Conservation (phyloP, 176 grass and related monocot genomes). For the Carex kokanica region DNA sequence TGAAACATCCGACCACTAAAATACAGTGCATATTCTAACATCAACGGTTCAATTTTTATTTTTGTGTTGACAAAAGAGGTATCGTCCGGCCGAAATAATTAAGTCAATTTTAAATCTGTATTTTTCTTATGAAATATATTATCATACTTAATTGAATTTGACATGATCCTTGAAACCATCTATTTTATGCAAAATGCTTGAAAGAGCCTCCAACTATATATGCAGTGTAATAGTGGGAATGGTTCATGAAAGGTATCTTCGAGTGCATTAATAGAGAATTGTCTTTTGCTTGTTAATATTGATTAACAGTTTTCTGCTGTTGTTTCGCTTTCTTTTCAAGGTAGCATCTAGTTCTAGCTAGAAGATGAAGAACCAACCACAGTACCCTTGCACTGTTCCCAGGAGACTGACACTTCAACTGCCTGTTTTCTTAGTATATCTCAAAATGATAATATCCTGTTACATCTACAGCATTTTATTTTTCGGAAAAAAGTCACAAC, state of each 20-base stretch:
- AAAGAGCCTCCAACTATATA: no score
- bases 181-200: no score
- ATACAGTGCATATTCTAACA: not conserved
- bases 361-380: not conserved
- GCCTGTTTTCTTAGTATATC: not conserved
- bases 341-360: not conserved
- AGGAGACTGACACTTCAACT: not conserved
- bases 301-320: not conserved
- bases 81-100: no score
- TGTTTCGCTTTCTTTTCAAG: constrained; percentile 4
- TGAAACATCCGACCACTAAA: not conserved
- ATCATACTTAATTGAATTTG: not conserved
- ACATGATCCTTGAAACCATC: no score
- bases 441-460: not conserved
- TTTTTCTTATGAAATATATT: not conserved
- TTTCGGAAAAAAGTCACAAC: no score
- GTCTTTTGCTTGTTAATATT: constrained; percentile 1
- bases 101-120: no score
- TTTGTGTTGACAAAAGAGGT: no score
- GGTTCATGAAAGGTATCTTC: no score
- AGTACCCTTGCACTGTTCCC: not conserved
- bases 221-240: no score
- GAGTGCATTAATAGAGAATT: no score
- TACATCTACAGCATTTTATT: no score
- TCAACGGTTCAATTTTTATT: not conserved